Evolutionary conservation across 2,329 filamentous ascomycete genomes (phyloP).

Genomic region (Dothistroma pini): DNA sequence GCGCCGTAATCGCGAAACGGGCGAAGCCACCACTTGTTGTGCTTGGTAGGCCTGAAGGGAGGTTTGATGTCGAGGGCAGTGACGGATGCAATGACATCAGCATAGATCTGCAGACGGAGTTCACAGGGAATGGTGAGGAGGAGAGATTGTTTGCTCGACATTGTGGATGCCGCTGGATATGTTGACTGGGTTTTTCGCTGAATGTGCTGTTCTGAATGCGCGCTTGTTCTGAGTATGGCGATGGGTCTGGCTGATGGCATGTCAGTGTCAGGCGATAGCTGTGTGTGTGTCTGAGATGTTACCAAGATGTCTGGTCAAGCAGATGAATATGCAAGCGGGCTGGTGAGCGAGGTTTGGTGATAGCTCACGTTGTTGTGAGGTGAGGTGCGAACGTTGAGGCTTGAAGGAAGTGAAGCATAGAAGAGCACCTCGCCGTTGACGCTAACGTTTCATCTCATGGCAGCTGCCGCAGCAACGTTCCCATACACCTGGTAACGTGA

Average conservation of each 20-base stretch:
- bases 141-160: not conserved
- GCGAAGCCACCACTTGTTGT: not conserved
- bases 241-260: no score
- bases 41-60: not conserved
- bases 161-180: not conserved
- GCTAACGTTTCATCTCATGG: not conserved
- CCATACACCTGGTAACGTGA: not conserved
- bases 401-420: not conserved
- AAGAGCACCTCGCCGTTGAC: not conserved
- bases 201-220: not conserved
- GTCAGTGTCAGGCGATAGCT: not conserved
- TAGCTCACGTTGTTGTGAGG: not conserved
- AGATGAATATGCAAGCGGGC: no score
- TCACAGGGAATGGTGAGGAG: not conserved
- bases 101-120: not conserved
- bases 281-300: not conserved
- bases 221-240: no score
- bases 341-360: no score
- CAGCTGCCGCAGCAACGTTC: not conserved
- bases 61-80: not conserved
- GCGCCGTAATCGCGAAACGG: not conserved
- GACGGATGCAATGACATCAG: not conserved
- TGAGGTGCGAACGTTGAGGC: not conserved
- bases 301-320: not conserved
- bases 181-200: not conserved